A percentile compares a stretch with the other conserved stretches of the same genome.
Evolutionary conservation across 176 grass and related monocot genomes (phyloP).

Genomic region (Aegilops speltoides): DNA sequence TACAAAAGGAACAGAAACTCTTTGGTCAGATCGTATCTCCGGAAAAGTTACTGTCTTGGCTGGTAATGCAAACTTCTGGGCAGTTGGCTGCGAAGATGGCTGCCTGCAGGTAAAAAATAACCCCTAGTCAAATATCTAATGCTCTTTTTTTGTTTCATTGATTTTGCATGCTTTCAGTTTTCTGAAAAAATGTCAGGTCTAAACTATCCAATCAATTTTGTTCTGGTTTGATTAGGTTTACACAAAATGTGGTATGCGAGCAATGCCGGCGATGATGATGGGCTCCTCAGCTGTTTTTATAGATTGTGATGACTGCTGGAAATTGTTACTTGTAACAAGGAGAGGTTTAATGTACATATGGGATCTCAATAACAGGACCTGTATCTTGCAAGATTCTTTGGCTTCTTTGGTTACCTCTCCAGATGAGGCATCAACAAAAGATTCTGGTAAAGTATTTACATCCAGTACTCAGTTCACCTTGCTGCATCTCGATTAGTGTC

Average conservation of each 20-base stretch:
- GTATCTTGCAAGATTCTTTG: slow-evolving; percentile 83
- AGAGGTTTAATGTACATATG: slow-evolving; percentile 82
- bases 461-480: neutral
- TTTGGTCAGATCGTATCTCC: slow-evolving; percentile 89
- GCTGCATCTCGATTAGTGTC: slow-evolving; percentile 10
- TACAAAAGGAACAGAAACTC: slow-evolving; percentile 59
- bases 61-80: slow-evolving; percentile 94
- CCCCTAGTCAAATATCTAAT: neutral
- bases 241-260: slow-evolving; percentile 78
- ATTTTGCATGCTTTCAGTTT: neutral
- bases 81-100: slow-evolving; percentile 89
- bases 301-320: slow-evolving; percentile 82
- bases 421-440: slow-evolving; percentile 61
- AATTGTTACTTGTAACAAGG: slow-evolving; percentile 83
- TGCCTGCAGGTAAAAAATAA: slow-evolving; percentile 72
- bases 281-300: slow-evolving; percentile 89
- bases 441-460: slow-evolving; percentile 63
- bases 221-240: slow-evolving; percentile 67
- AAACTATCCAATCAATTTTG: neutral
- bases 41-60: slow-evolving; percentile 93
- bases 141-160: neutral
- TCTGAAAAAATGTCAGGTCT: neutral
- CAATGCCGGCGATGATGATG: slow-evolving; percentile 89
- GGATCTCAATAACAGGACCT: slow-evolving; percentile 78
- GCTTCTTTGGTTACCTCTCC: slow-evolving; percentile 58